Percentiles rank a stretch among this genome's conserved stretches.
phyloP scores from a whole-genome alignment of 257 asterid genomes.

The Anisodus tanguticus region DNA sequence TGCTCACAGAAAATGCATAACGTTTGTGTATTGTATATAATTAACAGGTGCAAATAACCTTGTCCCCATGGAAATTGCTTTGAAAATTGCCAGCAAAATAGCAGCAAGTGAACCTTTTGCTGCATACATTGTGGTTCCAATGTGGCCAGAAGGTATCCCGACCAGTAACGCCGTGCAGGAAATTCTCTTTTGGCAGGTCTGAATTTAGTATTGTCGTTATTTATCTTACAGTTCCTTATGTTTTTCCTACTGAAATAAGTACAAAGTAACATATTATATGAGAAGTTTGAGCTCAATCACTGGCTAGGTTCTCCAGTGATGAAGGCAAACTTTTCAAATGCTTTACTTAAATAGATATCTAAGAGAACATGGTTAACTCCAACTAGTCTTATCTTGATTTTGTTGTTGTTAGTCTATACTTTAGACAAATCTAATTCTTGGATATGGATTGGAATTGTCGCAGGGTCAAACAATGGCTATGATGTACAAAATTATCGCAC shows the following conservation, averaged over 20 bases:
- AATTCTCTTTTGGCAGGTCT: constrained; percentile 96
- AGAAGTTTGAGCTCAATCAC: background rate
- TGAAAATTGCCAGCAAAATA: constrained; percentile 86
- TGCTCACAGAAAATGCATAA: background rate
- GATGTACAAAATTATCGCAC: constrained; percentile 57
- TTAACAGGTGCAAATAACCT: constrained; percentile 89
- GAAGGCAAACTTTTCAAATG: background rate
- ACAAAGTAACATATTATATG: background rate
- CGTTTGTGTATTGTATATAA: constrained; percentile 9
- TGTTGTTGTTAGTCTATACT: background rate
- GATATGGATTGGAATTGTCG: constrained; percentile 9
- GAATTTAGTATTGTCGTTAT: constrained; percentile 1
- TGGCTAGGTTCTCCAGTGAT: background rate
- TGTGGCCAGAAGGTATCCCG: constrained; percentile 99
- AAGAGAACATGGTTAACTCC: constrained; percentile 10
- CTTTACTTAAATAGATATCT: background rate
- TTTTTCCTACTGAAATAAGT: background rate
- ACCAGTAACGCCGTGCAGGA: constrained; percentile 70
- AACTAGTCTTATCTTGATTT: constrained; percentile 1
- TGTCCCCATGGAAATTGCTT: constrained; percentile 92
- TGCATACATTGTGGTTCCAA: constrained; percentile 80
- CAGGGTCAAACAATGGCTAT: constrained; percentile 66
- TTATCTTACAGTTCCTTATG: background rate
- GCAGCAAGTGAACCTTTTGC: constrained; percentile 79
- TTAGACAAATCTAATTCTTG: constrained; percentile 30